These are phyloP conservation scores for Coniochaeta prunicola DNA, from an alignment of 2,329 filamentous ascomycete genomes.

Conservation along the genomic window DNA sequence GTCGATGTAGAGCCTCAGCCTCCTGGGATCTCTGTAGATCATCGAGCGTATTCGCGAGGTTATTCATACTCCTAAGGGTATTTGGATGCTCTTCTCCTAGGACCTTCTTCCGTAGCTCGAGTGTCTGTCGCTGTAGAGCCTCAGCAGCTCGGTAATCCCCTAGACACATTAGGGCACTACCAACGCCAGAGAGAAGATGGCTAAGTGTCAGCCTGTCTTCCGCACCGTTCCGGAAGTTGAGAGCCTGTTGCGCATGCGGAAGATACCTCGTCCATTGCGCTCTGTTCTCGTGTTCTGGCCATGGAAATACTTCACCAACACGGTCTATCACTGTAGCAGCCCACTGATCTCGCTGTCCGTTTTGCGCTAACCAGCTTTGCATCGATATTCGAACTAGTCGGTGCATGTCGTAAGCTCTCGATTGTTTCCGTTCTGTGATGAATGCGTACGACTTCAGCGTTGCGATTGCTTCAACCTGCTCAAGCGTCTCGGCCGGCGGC, in stretches of 20 bases:
- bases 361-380: slow-evolving; percentile 18
- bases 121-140: not conserved
- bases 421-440: slow-evolving; percentile 14
- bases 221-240: slow-evolving; percentile 2
- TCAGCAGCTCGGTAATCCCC: slow-evolving; percentile 9
- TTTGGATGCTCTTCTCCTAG: not conserved
- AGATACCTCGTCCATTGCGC: slow-evolving; percentile 16
- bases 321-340: slow-evolving; percentile 5
- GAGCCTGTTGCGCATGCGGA: slow-evolving; percentile 11
- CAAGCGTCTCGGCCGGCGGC: slow-evolving; percentile 3
- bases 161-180: not conserved
- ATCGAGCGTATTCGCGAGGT: not conserved
- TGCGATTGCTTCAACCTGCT: slow-evolving; percentile 11
- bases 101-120: too few species aligned
- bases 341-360: slow-evolving; percentile 3
- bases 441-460: slow-evolving; percentile 21
- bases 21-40: not conserved
- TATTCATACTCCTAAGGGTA: not conserved
- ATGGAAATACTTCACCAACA: slow-evolving; percentile 9
- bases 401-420: slow-evolving; percentile 20
- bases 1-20: not conserved
- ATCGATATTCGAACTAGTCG: slow-evolving; percentile 22
- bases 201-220: not conserved
- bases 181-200: slow-evolving; percentile 1
- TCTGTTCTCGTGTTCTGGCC: slow-evolving; percentile 9